Percentiles rank a stretch among this genome's conserved stretches.
Conservation (phyloP, 306 rosid species). For the Medicago ruthenica region DNA sequence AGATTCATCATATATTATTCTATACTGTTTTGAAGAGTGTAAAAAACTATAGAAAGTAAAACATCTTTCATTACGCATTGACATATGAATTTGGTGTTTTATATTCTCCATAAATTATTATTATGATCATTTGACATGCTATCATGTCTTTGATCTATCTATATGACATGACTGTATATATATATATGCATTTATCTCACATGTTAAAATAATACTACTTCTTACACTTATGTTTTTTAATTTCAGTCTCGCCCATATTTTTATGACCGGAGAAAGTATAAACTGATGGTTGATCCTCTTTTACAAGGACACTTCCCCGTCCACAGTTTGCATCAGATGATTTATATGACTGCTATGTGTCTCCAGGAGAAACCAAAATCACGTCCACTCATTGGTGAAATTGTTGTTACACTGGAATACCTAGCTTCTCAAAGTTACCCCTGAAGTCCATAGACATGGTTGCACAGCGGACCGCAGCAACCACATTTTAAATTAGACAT, state of each 20-base stretch:
- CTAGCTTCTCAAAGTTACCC: conserved; percentile 65
- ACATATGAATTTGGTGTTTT: background rate
- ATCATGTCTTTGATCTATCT: conserved; percentile 15
- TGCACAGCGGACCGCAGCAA: conserved; percentile 31
- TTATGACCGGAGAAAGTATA: conserved; percentile 50
- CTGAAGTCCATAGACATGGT: conserved; percentile 40
- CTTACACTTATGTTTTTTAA: background rate
- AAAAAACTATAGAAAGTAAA: conserved; percentile 5
- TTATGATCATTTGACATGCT: conserved; percentile 14
- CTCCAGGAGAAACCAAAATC: conserved; percentile 87
- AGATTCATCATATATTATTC: conserved; percentile 8
- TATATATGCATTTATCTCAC: background rate
- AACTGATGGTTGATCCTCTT: conserved; percentile 70
- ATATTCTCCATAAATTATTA: conserved; percentile 4
- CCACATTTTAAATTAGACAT: conserved; percentile 46
- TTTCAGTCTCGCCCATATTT: conserved; percentile 68
- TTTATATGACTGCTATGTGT: conserved; percentile 93
- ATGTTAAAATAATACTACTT: background rate
- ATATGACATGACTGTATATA: background rate
- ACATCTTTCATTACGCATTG: background rate
- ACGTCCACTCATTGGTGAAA: conserved; percentile 86
- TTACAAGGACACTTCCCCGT: conserved; percentile 76
- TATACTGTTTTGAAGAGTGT: background rate
- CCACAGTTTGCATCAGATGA: conserved; percentile 89
- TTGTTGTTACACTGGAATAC: conserved; percentile 89